Evolutionary conservation across 1,284 basidiomycete species (phyloP).

Genomic region (Cutaneotrichosporon sp.): DNA sequence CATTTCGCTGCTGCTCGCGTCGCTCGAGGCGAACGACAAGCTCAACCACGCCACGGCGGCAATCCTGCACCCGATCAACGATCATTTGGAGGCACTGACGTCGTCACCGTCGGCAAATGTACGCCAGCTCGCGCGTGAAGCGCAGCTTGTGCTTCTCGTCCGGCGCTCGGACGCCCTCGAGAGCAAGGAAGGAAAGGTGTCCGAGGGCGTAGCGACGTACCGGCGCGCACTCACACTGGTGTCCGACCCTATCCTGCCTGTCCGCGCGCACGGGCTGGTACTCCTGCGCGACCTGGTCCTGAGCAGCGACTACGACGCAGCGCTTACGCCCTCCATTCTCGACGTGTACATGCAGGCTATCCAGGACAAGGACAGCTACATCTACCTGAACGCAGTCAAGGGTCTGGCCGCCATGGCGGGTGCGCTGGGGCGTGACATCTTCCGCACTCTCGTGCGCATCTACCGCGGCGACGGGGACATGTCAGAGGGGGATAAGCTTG

Average conservation of each 20-base stretch:
- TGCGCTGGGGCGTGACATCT: constrained; percentile 63
- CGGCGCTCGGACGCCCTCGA: constrained; percentile 20
- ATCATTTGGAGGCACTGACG: constrained; percentile 59
- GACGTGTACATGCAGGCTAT: constrained; percentile 80
- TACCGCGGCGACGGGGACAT: constrained; percentile 53
- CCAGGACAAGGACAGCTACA: constrained; percentile 89
- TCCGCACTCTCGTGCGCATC: constrained; percentile 59
- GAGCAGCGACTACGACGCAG: constrained; percentile 44
- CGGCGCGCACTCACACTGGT: constrained; percentile 80
- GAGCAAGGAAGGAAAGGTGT: constrained; percentile 32
- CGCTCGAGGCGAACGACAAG: constrained; percentile 74
- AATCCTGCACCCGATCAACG: constrained; percentile 65
- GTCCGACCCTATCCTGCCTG: constrained; percentile 89
- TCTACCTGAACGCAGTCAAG: constrained; percentile 88
- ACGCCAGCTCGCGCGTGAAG: constrained; percentile 61
- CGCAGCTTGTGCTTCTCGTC: constrained; percentile 41
- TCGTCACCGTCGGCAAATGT: constrained; percentile 51
- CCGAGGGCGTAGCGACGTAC: constrained; percentile 60
- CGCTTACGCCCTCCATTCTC: constrained; percentile 73
- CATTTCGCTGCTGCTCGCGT: constrained; percentile 67
- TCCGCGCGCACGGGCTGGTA: constrained; percentile 85
- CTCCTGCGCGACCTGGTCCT: constrained; percentile 70
- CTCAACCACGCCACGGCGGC: constrained; percentile 61
- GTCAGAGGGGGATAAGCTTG: constrained; percentile 64
- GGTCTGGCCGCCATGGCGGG: constrained; percentile 80